Evolutionary conservation across 805 yeast species (phyloP).

Genomic region (Helenozyma baotianmanensis): DNA sequence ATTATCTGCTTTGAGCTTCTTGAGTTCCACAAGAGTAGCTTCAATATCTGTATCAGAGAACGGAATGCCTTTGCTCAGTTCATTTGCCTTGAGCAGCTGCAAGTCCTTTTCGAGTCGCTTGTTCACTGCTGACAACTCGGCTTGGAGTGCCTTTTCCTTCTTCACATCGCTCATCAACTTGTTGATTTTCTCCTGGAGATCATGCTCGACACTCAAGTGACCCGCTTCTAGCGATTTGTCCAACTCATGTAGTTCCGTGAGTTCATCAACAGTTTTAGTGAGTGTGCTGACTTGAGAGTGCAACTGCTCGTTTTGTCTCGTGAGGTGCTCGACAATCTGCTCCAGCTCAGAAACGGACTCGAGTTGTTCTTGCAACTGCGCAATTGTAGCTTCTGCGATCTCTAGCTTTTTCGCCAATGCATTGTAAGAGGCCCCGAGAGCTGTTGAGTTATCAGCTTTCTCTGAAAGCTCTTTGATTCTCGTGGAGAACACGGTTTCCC

Average conservation of each 20-base stretch:
- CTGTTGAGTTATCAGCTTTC: neutral
- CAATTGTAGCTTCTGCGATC: conserved; percentile 21
- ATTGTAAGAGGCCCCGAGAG: conserved; percentile 1
- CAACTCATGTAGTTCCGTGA: conserved; percentile 46
- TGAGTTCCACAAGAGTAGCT: too few relatives aligned
- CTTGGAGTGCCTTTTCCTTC: neutral
- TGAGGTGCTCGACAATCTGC: conserved; percentile 29
- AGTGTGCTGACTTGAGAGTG: conserved; percentile 26
- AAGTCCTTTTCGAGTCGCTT: neutral
- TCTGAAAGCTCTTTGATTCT: conserved; percentile 17
- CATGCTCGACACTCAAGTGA: conserved; percentile 40
- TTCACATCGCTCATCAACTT: conserved; percentile 14
- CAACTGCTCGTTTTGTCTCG: conserved; percentile 33
- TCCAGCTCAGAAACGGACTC: conserved; percentile 35
- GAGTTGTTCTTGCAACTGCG: conserved; percentile 25
- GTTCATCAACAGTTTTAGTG: conserved; percentile 37
- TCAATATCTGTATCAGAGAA: too few relatives aligned
- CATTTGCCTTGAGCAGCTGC: too few relatives aligned
- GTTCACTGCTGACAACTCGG: neutral
- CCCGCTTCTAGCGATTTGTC: conserved; percentile 47
- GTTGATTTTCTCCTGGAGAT: conserved; percentile 36
- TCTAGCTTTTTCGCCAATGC: conserved; percentile 9
- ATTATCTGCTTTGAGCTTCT: too few relatives aligned
- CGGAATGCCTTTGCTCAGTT: too few relatives aligned
- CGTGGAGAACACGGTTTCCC: conserved; percentile 14